Evolutionary conservation across 371 early-diverging fungal species (phyloP).

Genomic region (Apophysomyces elegans): DNA sequence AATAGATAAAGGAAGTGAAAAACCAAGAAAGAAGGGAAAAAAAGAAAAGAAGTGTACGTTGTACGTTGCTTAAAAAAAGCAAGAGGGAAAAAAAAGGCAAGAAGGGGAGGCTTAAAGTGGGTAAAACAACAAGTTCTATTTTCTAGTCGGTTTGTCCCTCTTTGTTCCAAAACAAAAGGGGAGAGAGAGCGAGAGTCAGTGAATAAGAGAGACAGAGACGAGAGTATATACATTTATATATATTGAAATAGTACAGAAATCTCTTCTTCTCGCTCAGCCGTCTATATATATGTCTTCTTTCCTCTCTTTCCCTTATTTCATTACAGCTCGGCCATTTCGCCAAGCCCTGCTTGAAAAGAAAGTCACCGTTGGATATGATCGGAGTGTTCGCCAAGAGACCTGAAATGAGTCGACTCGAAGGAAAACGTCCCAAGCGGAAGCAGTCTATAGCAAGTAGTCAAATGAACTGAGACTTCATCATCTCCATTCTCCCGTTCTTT

Average conservation of each 20-base stretch:
- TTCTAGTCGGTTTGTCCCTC: conserved; percentile 6
- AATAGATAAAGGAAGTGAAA: conserved; percentile 7
- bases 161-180: background rate
- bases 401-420: background rate
- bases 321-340: background rate
- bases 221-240: background rate
- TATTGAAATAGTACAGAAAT: background rate
- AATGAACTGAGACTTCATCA: background rate
- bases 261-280: background rate
- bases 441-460: background rate
- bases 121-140: conserved; percentile 14
- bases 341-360: conserved; percentile 2
- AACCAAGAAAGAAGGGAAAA: background rate
- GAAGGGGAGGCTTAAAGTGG: conserved; percentile 8
- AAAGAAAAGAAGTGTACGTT: conserved; percentile 14
- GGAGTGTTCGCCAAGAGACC: background rate
- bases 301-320: conserved; percentile 1
- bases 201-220: background rate
- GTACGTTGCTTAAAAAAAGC: conserved; percentile 4
- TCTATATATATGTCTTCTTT: background rate
- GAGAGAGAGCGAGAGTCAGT: background rate
- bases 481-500: no score
- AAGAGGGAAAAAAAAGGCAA: conserved; percentile 14
- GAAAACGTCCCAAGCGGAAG: no score
- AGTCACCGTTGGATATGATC: background rate